Conservation (phyloP, 2,329 filamentous ascomycete species). For the Hymenoscyphus occultus region DNA sequence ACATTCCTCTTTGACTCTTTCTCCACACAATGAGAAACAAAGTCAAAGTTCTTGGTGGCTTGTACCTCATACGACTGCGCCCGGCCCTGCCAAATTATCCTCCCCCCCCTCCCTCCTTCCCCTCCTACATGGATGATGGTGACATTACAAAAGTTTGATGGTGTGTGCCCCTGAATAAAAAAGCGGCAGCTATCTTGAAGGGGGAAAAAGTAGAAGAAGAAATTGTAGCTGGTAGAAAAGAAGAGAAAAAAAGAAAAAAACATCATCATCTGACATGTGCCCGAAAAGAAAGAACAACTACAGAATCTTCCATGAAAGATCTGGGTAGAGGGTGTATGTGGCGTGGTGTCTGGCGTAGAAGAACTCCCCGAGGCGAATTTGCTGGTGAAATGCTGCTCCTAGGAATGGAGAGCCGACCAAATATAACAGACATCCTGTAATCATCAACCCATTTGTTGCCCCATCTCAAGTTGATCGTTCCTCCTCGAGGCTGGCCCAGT, state of each 20-base stretch:
- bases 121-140: not conserved
- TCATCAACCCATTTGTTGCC: not conserved
- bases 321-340: not conserved
- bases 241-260: not conserved
- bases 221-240: not conserved
- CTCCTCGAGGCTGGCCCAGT: not conserved
- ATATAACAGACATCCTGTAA: constrained; percentile 2
- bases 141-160: constrained; percentile 4
- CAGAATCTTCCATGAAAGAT: not conserved
- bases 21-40: not conserved
- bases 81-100: not conserved
- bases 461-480: not conserved
- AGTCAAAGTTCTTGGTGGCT: not conserved
- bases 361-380: not conserved
- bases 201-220: not conserved
- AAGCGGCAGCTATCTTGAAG: not conserved
- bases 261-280: constrained; percentile 1
- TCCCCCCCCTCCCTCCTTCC: not conserved
- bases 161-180: not conserved
- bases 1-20: no score
- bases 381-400: not conserved
- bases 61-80: not conserved
- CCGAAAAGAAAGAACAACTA: not conserved
- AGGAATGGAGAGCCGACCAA: not conserved
- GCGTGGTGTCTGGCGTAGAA: not conserved